Evolutionary conservation across 371 early-diverging fungal genomes (phyloP).

Genomic region (Mortierella sp.): DNA sequence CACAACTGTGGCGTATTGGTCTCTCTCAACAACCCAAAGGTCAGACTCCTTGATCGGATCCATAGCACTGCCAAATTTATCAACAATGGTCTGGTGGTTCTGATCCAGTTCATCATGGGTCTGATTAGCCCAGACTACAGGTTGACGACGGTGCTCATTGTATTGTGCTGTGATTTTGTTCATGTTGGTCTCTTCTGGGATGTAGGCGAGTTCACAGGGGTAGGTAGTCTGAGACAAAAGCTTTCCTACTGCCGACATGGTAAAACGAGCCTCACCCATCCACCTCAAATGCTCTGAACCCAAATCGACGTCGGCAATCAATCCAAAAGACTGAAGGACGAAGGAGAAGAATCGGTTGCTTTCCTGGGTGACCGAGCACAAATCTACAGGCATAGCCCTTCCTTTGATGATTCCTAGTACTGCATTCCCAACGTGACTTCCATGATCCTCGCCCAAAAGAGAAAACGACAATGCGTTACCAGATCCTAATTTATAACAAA

Average conservation of each 20-base stretch:
- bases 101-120: constrained; percentile 40
- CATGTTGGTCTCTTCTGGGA: constrained; percentile 64
- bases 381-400: constrained; percentile 65
- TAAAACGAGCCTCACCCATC: constrained; percentile 74
- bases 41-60: constrained; percentile 52
- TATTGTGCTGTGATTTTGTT: constrained; percentile 59
- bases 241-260: constrained; percentile 64
- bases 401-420: constrained; percentile 73
- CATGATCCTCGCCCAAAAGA: constrained; percentile 66
- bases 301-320: constrained; percentile 73
- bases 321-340: constrained; percentile 73
- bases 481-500: constrained; percentile 45
- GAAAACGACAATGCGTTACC: constrained; percentile 71
- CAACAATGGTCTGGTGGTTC: constrained; percentile 31
- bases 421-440: constrained; percentile 63
- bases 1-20: constrained; percentile 61
- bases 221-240: constrained; percentile 62
- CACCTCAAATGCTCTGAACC: constrained; percentile 73
- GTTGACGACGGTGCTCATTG: constrained; percentile 22
- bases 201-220: constrained; percentile 61
- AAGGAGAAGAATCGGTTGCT: constrained; percentile 69
- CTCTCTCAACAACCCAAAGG: constrained; percentile 66
- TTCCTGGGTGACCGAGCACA: constrained; percentile 71
- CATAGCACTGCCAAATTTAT: constrained; percentile 42
- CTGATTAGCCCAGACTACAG: constrained; percentile 45